Evolutionary conservation across 1,139 yeast species (phyloP).

Genomic region (Pichia sp.): DNA sequence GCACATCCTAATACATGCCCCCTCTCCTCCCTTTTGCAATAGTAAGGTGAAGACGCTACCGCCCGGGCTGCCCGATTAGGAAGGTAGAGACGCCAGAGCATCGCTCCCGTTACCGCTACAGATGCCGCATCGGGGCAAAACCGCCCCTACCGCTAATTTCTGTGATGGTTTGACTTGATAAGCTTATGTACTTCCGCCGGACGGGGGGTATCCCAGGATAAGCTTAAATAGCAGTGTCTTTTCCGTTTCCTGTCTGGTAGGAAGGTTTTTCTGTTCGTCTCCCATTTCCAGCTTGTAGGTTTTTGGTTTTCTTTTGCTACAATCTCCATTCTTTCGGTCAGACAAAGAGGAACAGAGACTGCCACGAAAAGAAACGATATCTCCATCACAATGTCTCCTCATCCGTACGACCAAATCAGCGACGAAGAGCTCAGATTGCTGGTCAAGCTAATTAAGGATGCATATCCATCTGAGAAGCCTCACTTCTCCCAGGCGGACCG

Average conservation of each 20-base stretch:
- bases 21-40: background rate
- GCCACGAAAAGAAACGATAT: too few relatives aligned
- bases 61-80: slow-evolving; percentile 11
- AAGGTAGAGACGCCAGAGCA: background rate
- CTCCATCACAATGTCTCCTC: slow-evolving; percentile 28
- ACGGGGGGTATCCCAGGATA: background rate
- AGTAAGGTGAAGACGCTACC: background rate
- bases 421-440: slow-evolving; percentile 64
- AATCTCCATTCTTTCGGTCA: background rate
- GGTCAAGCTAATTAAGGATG: slow-evolving; percentile 58
- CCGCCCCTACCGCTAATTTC: background rate
- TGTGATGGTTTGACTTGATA: background rate
- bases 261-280: background rate
- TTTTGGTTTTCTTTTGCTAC: background rate
- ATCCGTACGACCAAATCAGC: slow-evolving; percentile 66
- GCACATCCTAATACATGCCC: background rate
- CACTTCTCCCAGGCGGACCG: slow-evolving; percentile 73
- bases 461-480: slow-evolving; percentile 40
- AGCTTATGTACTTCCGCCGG: background rate
- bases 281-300: background rate
- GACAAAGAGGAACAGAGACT: background rate
- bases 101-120: background rate
- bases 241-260: background rate
- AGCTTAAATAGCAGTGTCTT: background rate
- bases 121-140: background rate